Evolutionary conservation across 306 rosid species (phyloP).

Genomic region (Hylodesmum podocarpum): DNA sequence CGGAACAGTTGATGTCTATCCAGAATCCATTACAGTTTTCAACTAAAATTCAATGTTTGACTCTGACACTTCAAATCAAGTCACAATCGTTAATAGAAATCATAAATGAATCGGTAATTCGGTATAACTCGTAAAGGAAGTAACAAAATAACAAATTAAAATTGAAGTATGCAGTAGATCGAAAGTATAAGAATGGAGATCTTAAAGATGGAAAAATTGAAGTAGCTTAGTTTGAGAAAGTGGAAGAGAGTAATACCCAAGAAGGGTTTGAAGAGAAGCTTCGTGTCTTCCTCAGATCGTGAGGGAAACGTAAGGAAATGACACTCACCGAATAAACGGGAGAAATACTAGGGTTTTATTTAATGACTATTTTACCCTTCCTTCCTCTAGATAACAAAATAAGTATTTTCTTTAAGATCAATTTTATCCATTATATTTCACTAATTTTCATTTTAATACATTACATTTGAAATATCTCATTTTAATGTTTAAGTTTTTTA

Average conservation of each 20-base stretch:
- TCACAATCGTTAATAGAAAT: background rate
- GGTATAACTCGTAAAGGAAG: background rate
- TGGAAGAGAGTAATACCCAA: conserved; percentile 30
- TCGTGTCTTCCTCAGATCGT: background rate
- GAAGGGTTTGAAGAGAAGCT: conserved; percentile 31
- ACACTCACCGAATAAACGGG: conserved; percentile 3
- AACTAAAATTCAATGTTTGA: background rate
- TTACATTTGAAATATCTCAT: too few relatives aligned
- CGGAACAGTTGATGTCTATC: background rate
- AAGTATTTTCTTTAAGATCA: background rate
- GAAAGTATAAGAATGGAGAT: background rate
- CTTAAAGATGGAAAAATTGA: background rate
- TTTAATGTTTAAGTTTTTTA: too few relatives aligned
- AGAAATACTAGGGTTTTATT: conserved; percentile 12
- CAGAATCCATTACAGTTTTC: background rate
- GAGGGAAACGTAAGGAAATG: background rate
- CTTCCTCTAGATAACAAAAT: background rate
- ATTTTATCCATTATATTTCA: too few relatives aligned
- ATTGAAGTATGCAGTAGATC: background rate
- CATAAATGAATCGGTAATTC: background rate
- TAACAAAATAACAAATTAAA: background rate
- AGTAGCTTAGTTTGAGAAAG: background rate
- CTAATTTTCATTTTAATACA: too few relatives aligned
- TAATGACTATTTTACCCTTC: conserved; percentile 27
- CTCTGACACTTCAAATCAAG: background rate